phyloP scores from a whole-genome alignment of 345 rosid species.

The Eucalyptus sideroxylon region DNA sequence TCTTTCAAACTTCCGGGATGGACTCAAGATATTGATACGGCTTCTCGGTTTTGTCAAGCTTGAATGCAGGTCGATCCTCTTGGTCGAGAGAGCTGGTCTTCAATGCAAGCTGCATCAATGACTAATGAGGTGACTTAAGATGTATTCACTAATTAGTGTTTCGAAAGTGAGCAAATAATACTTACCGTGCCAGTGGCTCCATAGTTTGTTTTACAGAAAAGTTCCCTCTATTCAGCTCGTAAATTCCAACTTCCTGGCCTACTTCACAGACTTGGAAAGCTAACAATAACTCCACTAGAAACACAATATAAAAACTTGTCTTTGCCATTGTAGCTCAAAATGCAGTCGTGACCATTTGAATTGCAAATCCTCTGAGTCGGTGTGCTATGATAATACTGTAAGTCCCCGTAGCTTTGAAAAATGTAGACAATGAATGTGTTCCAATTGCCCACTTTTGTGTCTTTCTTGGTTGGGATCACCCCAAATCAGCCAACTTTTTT shows the following conservation, averaged over 20 bases:
- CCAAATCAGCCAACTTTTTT: background rate
- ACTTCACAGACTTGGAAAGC: background rate
- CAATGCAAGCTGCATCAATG: background rate
- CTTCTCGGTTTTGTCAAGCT: too few relatives aligned
- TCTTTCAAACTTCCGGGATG: too few relatives aligned
- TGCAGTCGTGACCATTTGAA: background rate
- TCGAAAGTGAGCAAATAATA: background rate
- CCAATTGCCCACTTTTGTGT: background rate
- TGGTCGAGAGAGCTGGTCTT: too few relatives aligned
- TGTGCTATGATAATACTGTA: background rate
- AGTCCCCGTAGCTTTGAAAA: background rate
- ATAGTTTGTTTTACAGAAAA: slow-evolving; percentile 36
- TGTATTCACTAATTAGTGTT: background rate
- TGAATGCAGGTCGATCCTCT: too few relatives aligned
- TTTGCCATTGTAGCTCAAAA: background rate
- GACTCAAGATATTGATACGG: too few relatives aligned
- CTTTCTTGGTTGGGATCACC: background rate
- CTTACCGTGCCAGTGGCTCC: slow-evolving; percentile 50
- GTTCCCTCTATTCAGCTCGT: slow-evolving; percentile 28
- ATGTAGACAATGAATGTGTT: background rate
- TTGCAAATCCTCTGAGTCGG: background rate
- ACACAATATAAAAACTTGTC: background rate
- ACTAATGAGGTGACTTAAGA: background rate
- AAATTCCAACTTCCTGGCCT: background rate
- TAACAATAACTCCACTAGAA: background rate